Evolutionary conservation across 2,329 filamentous ascomycete genomes (phyloP).

Genomic region (Aspergillus ibericus): DNA sequence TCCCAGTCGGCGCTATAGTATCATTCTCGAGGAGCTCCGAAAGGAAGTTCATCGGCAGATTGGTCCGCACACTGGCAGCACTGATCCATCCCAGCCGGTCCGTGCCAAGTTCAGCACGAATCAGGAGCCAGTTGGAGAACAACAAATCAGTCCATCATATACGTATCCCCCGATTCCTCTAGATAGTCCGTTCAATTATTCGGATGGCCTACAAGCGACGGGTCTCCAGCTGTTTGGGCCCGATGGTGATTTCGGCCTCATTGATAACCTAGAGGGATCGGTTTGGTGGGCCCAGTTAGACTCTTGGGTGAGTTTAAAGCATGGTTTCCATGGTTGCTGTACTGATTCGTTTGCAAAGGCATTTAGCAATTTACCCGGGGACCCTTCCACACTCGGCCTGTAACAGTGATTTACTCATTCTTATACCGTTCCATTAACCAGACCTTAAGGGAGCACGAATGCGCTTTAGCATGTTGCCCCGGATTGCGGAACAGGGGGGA

Average conservation of each 20-base stretch:
- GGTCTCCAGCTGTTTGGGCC: constrained; percentile 20
- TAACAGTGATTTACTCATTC: neutral
- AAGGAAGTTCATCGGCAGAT: constrained; percentile 43
- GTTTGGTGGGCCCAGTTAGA: constrained; percentile 42
- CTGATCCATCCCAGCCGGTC: neutral
- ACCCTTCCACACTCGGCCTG: constrained; percentile 27
- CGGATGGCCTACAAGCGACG: constrained; percentile 21
- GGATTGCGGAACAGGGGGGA: too few relatives aligned
- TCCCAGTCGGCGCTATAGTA: constrained; percentile 49
- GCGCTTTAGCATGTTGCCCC: too few relatives aligned
- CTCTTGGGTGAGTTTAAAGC: constrained; percentile 34
- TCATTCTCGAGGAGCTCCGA: constrained; percentile 50
- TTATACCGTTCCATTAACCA: too few relatives aligned
- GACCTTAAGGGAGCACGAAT: too few relatives aligned
- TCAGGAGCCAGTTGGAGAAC: constrained; percentile 6
- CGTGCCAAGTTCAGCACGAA: neutral
- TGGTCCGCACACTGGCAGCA: constrained; percentile 14
- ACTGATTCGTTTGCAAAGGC: constrained; percentile 23
- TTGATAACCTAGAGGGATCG: constrained; percentile 39
- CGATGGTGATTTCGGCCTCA: constrained; percentile 28
- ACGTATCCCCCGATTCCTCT: constrained; percentile 12
- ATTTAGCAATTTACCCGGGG: constrained; percentile 34
- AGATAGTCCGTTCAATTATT: constrained; percentile 18
- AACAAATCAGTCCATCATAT: neutral
- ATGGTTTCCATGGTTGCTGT: neutral